Evolutionary conservation across 2,329 filamentous ascomycete genomes (phyloP), one percentile per base, ranked within the genome.

Genomic region (Teratosphaeria nubilosa): DNA sequence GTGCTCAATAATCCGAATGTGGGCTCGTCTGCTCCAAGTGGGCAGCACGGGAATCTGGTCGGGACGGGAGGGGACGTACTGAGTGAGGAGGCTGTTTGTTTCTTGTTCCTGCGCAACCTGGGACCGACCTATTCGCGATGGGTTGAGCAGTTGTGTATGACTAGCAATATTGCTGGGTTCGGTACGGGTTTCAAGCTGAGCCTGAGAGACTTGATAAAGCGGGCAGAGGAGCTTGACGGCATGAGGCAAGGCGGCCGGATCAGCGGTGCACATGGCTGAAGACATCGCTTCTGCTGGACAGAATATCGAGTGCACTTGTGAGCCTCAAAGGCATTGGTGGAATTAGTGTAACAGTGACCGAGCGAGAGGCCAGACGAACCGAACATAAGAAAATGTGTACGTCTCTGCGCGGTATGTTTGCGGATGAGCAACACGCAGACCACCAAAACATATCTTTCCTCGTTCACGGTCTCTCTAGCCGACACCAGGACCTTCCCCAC

Each of bases 151-250:
- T 27, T 70, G 53, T 67, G 64, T 52, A 62, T 62, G 61, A 69
- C 65, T 52, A 65, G 65, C 30, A 70, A 71, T 58, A 61, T 71
- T 54, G 68, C 63, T 14, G 69, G 69, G 2, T 70, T 69, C 51
- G 69, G 69, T 5, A 69, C 64, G 16, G 69, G 69, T 7, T 60
- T 64, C 34, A 60, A 63, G 48, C 24, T 70, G 22, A 64, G 63
- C 7, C 70, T 69, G 54, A 62, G 64, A 30, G 68, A 68, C 30
- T 34, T 70, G 54, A 58, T 55, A 5, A 66, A 64, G 62, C 60
- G 64, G 41, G 64, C 61, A 31, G 51, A 64, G 37, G 65, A 67
- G 45, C 59, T 59, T 56, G 63, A 67, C 53, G 54, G 31, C 27
- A 53, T 30, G 37, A 14, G 45, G 54, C 52, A 57, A 20, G 27